A percentile compares a stretch with the other conserved stretches of the same genome.
Evolutionary conservation across 768 basidiomycete genomes (phyloP).

Genomic region (Trametes cinnabarina): DNA sequence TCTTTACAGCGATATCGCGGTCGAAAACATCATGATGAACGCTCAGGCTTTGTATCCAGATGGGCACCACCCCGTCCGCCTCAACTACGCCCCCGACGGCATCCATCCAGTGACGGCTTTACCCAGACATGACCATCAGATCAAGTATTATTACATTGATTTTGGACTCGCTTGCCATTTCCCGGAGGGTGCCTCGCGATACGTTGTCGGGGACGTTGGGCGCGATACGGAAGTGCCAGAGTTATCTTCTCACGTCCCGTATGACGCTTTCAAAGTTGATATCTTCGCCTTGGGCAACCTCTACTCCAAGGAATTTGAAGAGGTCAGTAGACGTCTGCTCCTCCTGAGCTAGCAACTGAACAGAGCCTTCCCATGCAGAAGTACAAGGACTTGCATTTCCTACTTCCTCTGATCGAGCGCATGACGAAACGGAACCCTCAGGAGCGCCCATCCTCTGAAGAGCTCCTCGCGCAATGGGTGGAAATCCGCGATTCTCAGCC

Average conservation of each 20-base stretch:
- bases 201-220: slow-evolving; percentile 9
- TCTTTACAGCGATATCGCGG: neutral
- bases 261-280: slow-evolving; percentile 33
- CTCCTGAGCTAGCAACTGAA: too few species aligned
- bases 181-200: neutral
- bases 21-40: neutral
- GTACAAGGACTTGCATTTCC: slow-evolving; percentile 10
- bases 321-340: slow-evolving; percentile 5
- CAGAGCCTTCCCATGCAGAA: too few species aligned
- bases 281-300: slow-evolving; percentile 30
- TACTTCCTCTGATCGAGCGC: slow-evolving; percentile 8
- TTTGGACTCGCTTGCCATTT: neutral
- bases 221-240: slow-evolving; percentile 26
- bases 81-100: neutral
- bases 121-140: neutral
- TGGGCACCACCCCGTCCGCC: neutral
- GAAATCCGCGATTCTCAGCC: neutral
- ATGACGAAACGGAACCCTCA: slow-evolving; percentile 11
- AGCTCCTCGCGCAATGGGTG: slow-evolving; percentile 5
- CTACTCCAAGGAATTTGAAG: slow-evolving; percentile 21
- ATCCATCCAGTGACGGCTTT: neutral
- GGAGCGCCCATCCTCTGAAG: slow-evolving; percentile 10
- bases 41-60: neutral
- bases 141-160: neutral
- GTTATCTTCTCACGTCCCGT: slow-evolving; percentile 20